These are phyloP conservation scores for Thuidium tamariscinum DNA, from an alignment of 225 moss, liverwort and hornwort species.

Conservation along the genomic window DNA sequence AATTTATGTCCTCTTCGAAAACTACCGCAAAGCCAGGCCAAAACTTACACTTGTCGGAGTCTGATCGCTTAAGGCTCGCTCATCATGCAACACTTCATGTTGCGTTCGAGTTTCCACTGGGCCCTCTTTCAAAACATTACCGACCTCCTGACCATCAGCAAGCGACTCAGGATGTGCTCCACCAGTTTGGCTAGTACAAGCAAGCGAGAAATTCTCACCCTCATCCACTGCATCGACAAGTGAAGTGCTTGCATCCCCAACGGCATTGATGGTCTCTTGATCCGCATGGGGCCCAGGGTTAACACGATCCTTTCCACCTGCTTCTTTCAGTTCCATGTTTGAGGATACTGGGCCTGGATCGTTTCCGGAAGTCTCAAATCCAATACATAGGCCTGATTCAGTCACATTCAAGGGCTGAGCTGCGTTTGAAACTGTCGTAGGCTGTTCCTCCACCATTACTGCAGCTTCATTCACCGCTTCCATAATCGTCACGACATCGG, in stretches of 20 bases:
- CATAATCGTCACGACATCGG: neutral
- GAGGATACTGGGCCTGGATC: neutral
- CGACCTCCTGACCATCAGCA: neutral
- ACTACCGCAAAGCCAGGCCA: neutral
- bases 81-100: slow-evolving; percentile 6
- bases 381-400: neutral
- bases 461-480: neutral
- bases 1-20: neutral
- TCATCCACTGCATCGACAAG: neutral
- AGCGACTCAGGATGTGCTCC: neutral
- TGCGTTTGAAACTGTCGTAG: neutral
- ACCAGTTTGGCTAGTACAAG: neutral
- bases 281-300: neutral
- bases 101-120: neutral
- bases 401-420: neutral
- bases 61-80: slow-evolving; percentile 7
- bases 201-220: neutral
- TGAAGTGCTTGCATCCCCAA: neutral
- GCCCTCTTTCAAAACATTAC: neutral
- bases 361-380: neutral
- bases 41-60: slow-evolving; percentile 14
- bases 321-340: neutral
- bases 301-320: neutral
- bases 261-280: neutral
- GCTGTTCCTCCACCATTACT: neutral